These are phyloP conservation scores for Sclerotinia spermophila DNA, from an alignment of 2,329 filamentous ascomycete genomes.

Conservation along the genomic window DNA sequence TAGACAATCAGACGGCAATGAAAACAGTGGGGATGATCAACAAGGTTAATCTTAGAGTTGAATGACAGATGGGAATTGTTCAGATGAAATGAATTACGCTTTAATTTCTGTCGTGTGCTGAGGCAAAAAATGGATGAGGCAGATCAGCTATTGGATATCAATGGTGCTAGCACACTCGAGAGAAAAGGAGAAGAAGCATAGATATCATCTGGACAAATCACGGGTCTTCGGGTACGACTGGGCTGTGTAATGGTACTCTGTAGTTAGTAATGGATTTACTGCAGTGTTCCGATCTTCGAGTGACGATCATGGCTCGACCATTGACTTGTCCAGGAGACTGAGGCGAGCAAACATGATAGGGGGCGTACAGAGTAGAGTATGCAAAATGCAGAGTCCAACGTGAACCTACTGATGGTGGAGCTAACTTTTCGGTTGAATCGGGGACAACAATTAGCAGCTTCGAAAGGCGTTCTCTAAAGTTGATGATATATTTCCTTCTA, in stretches of 20 bases:
- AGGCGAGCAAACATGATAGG: neutral
- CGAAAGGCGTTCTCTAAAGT: neutral
- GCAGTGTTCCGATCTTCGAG: neutral
- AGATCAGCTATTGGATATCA: neutral
- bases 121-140: neutral
- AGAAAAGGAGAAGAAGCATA: neutral
- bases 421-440: neutral
- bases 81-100: constrained; percentile 11
- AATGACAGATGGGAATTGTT: neutral
- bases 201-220: neutral
- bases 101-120: constrained; percentile 3
- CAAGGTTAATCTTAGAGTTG: constrained; percentile 2
- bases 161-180: neutral
- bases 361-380: too few relatives aligned
- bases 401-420: neutral
- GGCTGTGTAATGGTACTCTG: neutral
- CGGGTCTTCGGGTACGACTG: neutral
- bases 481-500: neutral
- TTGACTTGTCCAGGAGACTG: neutral
- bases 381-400: neutral
- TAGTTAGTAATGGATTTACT: neutral
- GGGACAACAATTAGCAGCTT: neutral
- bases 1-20: neutral
- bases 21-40: neutral
- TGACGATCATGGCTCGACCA: neutral